phyloP scores from a whole-genome alignment of 495 filamentous ascomycete species.

The Podospora anserina region DNA sequence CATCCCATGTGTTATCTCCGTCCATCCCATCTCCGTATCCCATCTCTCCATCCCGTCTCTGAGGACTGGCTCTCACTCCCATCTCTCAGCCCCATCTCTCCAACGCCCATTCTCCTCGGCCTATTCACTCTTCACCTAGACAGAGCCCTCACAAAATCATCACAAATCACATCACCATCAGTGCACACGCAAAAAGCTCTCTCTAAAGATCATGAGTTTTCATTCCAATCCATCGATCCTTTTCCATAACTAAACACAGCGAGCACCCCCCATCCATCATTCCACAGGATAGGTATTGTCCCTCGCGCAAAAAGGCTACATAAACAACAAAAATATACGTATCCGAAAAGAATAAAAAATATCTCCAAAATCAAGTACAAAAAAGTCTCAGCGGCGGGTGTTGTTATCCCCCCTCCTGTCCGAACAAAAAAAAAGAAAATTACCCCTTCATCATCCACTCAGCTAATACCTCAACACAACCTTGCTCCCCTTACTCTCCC shows the following conservation, averaged over 20 bases:
- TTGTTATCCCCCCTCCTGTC: background rate
- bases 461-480: conserved; percentile 25
- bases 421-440: background rate
- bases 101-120: too few species aligned
- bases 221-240: too few species aligned
- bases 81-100: too few species aligned
- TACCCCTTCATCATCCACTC: background rate
- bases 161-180: too few species aligned
- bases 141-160: too few species aligned
- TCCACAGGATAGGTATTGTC: too few species aligned
- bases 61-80: too few species aligned
- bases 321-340: background rate
- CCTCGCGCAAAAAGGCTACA: background rate
- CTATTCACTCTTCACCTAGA: too few species aligned
- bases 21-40: background rate
- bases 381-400: background rate
- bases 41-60: background rate
- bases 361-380: background rate
- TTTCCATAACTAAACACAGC: too few species aligned
- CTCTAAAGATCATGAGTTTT: too few species aligned
- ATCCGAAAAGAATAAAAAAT: background rate
- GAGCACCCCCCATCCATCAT: background rate
- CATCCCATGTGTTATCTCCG: background rate
- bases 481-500: conserved; percentile 15
- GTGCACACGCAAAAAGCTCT: too few species aligned